Percentiles rank a stretch among this genome's conserved stretches.
Evolutionary conservation across 768 basidiomycete genomes (phyloP).

Genomic region (Termitomyces bulborhizus): DNA sequence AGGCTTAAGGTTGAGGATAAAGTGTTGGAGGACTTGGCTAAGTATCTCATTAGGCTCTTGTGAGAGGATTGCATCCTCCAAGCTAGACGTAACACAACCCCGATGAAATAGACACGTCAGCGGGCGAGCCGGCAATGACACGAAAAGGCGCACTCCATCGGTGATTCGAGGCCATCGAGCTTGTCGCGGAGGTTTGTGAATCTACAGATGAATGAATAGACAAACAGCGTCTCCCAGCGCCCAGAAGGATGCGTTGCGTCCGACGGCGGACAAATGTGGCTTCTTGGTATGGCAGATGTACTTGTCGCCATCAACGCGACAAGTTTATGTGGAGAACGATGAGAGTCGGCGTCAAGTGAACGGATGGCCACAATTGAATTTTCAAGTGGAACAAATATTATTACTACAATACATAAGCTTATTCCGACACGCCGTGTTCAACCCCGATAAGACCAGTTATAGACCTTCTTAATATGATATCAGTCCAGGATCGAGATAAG

Average conservation of each 20-base stretch:
- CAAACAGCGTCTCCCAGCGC: conserved; percentile 84
- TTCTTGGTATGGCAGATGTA: conserved; percentile 33
- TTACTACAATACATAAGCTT: conserved; percentile 33
- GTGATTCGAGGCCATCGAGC: conserved; percentile 71
- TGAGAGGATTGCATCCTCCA: conserved; percentile 74
- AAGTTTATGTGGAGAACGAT: conserved; percentile 17
- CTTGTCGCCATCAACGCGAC: conserved; percentile 30
- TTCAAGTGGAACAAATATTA: conserved; percentile 42
- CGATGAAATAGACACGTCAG: conserved; percentile 21
- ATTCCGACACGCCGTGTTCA: conserved; percentile 17
- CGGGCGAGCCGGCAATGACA: conserved; percentile 10
- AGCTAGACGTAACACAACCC: conserved; percentile 39
- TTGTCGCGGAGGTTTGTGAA: conserved; percentile 73
- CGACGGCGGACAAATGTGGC: conserved; percentile 52
- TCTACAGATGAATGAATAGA: conserved; percentile 80
- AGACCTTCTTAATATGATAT: not conserved
- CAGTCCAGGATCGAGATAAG: not conserved
- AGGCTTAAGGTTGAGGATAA: conserved; percentile 77
- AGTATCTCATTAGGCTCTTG: conserved; percentile 69
- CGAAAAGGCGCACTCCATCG: conserved; percentile 68
- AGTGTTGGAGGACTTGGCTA: conserved; percentile 65
- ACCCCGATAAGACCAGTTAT: conserved; percentile 14
- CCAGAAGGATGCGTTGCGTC: conserved; percentile 68
- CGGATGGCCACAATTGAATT: conserved; percentile 31
- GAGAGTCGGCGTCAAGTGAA: conserved; percentile 26